Evolutionary conservation across 805 yeast species (phyloP), one percentile per base, ranked within the genome.

Genomic region (Lipomyces spencermartinsiae): DNA sequence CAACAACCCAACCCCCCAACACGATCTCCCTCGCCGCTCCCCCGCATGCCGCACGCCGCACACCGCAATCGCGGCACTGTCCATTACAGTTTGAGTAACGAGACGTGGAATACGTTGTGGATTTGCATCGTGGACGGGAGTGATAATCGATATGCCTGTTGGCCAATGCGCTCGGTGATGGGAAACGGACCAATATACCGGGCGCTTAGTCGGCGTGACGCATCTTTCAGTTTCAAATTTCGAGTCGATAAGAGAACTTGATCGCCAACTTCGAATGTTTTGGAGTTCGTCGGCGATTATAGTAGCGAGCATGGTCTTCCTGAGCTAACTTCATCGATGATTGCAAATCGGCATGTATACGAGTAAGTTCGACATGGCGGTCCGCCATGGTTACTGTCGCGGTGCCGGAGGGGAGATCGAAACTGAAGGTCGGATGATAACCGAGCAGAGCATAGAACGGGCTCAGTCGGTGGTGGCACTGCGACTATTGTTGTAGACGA

Each of bases 241-340:
- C 6, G 4, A 6, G 51, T 9, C 35, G 51, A 46, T 10, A 46
- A 9, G 9, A 46, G 12, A 6, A 46, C 51, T 4, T 46, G n/a
- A 14, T 46, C 51, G 51, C 51, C 51, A 19, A 46, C 12, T 46
- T 46, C 51, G 22, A 46, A 46, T 5, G n/a, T 14, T 46, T 14
- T 4, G n/a, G 22, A 5, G 22, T 6, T 16, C 22, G 51, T 4
- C 9, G 51, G 22, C 51, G 51, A 9, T 46, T 10, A 19, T 16
- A 46, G 9, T 46, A 46, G 9, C 51, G 12, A 5, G n/a, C 51
- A 4, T 14, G n/a, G 10, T 46, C 10, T 9, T 46, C 22, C 22
- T 46, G 51, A 5, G 51, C 51, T 46, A 46, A 19, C 51, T 46
- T n/a, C n/a, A n/a, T n/a, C n/a, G n/a, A n/a, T n/a, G n/a, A n/a